Percentiles rank a stretch among this genome's conserved stretches.
These are phyloP conservation scores for Cyathus striatus DNA, from an alignment of 768 basidiomycete species.

Conservation along the genomic window DNA sequence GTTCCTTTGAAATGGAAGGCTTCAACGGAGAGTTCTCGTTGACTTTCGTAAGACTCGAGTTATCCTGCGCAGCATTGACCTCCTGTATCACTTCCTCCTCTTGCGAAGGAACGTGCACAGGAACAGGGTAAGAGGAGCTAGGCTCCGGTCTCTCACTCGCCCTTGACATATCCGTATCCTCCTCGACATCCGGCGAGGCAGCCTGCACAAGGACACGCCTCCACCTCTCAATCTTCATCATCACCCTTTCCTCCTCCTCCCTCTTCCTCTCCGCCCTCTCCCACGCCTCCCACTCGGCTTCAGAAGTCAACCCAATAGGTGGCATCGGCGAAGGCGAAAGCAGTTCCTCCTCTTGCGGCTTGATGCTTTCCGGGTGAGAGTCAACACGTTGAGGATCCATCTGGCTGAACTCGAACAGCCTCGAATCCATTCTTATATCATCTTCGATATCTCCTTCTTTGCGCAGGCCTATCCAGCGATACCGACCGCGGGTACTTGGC, in stretches of 20 bases:
- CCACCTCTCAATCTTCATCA: slow-evolving; percentile 19
- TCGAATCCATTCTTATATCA: too few species aligned
- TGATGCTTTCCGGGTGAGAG: too few species aligned
- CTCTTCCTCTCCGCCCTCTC: slow-evolving; percentile 35
- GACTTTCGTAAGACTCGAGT: neutral
- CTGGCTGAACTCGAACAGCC: too few species aligned
- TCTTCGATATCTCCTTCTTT: slow-evolving; percentile 14
- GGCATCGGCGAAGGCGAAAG: slow-evolving; percentile 13
- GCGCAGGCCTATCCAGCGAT: slow-evolving; percentile 21
- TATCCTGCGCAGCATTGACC: slow-evolving; percentile 2
- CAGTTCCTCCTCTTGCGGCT: too few species aligned
- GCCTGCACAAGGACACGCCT: slow-evolving; percentile 11
- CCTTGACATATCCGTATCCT: neutral
- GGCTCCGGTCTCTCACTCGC: neutral
- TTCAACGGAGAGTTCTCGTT: neutral
- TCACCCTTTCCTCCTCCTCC: slow-evolving; percentile 16
- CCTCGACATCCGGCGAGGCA: neutral
- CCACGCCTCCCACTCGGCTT: slow-evolving; percentile 48
- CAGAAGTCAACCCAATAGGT: slow-evolving; percentile 30
- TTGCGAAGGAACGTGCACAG: too few species aligned
- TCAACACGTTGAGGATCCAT: too few species aligned
- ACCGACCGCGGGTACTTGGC: slow-evolving; percentile 31
- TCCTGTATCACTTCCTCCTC: neutral
- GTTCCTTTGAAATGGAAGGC: neutral
- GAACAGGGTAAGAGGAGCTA: too few species aligned